These are phyloP conservation scores for Camptophora hylomeconis DNA, from an alignment of 2,329 filamentous ascomycete species.

Conservation along the genomic window DNA sequence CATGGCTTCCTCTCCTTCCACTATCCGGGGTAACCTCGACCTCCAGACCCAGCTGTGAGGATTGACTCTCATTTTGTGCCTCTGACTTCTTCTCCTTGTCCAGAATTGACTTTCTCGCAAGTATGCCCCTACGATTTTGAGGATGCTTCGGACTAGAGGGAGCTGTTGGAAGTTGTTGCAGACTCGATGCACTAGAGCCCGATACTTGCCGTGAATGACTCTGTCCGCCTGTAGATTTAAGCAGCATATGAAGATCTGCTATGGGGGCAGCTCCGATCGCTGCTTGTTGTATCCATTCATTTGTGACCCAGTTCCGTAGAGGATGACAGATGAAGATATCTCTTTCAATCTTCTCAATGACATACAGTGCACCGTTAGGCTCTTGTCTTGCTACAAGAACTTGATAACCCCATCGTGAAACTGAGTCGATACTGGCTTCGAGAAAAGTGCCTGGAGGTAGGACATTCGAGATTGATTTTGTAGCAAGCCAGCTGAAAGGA, in stretches of 20 bases:
- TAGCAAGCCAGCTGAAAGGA: conserved; percentile 13
- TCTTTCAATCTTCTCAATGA: conserved; percentile 11
- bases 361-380: conserved; percentile 13
- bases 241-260: conserved; percentile 7
- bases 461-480: conserved; percentile 1
- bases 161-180: conserved; percentile 5
- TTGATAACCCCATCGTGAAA: conserved; percentile 13
- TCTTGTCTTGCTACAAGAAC: conserved; percentile 10
- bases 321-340: conserved; percentile 8
- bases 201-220: neutral
- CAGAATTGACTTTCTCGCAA: conserved; percentile 17
- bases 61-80: neutral
- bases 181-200: conserved; percentile 7
- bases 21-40: too few species aligned
- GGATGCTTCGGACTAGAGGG: conserved; percentile 12
- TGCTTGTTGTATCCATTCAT: conserved; percentile 12
- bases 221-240: conserved; percentile 1
- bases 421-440: conserved; percentile 8
- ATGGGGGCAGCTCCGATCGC: conserved; percentile 10
- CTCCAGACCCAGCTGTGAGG: too few species aligned
- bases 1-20: too few species aligned
- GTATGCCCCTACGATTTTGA: conserved; percentile 14
- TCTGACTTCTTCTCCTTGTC: conserved; percentile 1
- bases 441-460: conserved; percentile 7
- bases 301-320: conserved; percentile 13